phyloP scores from a whole-genome alignment of 2,329 filamentous ascomycete species.

The Fusarium cyanostomum region DNA sequence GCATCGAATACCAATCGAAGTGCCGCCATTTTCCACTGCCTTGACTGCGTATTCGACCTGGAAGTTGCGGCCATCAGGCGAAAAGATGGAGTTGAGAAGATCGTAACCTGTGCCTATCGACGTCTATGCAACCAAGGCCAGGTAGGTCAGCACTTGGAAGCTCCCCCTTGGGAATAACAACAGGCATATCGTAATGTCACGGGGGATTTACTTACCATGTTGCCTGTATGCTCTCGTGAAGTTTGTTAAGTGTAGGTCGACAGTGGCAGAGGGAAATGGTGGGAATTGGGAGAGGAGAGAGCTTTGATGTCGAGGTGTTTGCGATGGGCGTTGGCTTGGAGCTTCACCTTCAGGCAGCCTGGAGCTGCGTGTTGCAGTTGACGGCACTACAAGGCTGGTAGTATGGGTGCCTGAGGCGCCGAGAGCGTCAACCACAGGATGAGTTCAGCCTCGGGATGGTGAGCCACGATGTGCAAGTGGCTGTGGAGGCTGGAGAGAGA shows the following conservation, averaged over 20 bases:
- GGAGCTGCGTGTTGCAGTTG: slow-evolving; percentile 53
- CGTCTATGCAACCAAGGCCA: slow-evolving; percentile 68
- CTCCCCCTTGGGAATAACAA: slow-evolving; percentile 38
- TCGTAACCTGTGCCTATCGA: slow-evolving; percentile 99
- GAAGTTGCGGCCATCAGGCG: slow-evolving; percentile 98
- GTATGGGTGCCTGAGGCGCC: slow-evolving; percentile 45
- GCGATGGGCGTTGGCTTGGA: slow-evolving; percentile 45
- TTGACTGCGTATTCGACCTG: slow-evolving; percentile 99
- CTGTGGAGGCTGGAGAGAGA: slow-evolving; percentile 18
- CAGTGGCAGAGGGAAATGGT: slow-evolving; percentile 7
- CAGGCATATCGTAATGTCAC: slow-evolving; percentile 16
- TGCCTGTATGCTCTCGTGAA: slow-evolving; percentile 37
- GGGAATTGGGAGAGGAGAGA: slow-evolving; percentile 28
- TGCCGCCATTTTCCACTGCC: slow-evolving; percentile 97
- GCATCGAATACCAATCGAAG: slow-evolving; percentile 94
- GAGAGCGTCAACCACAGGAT: background rate
- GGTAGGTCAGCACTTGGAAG: slow-evolving; percentile 39
- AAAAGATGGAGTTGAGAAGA: slow-evolving; percentile 99
- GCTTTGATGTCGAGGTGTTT: slow-evolving; percentile 30
- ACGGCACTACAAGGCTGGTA: slow-evolving; percentile 41
- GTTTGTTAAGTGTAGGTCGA: slow-evolving; percentile 4
- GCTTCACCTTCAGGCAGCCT: slow-evolving; percentile 55
- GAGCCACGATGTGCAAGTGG: slow-evolving; percentile 21
- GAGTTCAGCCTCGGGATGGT: slow-evolving; percentile 8
- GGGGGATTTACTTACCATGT: slow-evolving; percentile 46